Conservation (phyloP, 2,329 filamentous ascomycete species). For the Aureobasidium lini region DNA sequence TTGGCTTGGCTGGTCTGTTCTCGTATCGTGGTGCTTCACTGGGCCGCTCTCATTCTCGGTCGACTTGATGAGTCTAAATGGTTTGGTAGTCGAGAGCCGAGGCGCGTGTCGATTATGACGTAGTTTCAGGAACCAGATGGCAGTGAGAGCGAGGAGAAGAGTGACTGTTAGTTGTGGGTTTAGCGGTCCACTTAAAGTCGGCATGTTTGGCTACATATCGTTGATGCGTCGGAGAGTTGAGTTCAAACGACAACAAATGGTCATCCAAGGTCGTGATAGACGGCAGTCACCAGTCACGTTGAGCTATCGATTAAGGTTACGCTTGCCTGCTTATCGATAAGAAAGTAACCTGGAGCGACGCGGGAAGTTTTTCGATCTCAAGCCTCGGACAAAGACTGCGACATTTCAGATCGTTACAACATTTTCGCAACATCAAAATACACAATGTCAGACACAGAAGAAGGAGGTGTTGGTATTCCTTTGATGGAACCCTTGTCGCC, state of each 20-base stretch:
- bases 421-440: background rate
- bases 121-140: background rate
- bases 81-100: background rate
- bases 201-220: slow-evolving; percentile 3
- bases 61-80: background rate
- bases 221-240: too few species aligned
- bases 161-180: background rate
- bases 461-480: slow-evolving; percentile 34
- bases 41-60: background rate
- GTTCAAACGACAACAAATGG: background rate
- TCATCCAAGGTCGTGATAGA: background rate
- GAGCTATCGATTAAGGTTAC: too few species aligned
- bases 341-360: too few species aligned
- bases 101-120: background rate
- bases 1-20: background rate
- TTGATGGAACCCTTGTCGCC: slow-evolving; percentile 36
- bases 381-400: background rate
- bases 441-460: slow-evolving; percentile 38
- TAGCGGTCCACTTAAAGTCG: background rate
- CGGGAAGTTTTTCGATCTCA: background rate
- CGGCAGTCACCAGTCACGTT: too few species aligned
- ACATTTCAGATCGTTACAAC: background rate
- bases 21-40: background rate
- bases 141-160: background rate
- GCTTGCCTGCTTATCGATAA: too few species aligned